phyloP scores from a whole-genome alignment of 208 protist genomes.

The Entamoeba moshkovskii region DNA sequence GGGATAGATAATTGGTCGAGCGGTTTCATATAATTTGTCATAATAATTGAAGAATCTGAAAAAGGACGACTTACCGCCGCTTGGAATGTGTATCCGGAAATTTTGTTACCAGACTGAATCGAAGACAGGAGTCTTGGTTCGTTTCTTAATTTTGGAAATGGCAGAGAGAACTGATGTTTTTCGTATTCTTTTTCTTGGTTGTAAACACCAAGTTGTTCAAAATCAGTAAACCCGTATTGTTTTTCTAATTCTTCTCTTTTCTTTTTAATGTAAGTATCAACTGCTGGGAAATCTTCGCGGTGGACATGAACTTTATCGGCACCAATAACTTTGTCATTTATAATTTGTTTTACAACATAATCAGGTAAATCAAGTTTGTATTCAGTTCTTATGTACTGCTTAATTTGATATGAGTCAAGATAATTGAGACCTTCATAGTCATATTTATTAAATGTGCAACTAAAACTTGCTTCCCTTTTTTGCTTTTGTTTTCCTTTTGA shows the following conservation, averaged over 20 bases:
- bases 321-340: neutral
- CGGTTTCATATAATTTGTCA: neutral
- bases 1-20: neutral
- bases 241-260: neutral
- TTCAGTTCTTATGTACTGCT: neutral
- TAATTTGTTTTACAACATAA: neutral
- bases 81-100: neutral
- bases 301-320: neutral
- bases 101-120: neutral
- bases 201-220: neutral
- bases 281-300: neutral
- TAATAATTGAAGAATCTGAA: neutral
- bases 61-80: neutral
- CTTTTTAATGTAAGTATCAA: neutral
- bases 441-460: neutral
- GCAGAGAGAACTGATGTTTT: neutral
- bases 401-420: neutral
- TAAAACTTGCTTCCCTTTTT: neutral
- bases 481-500: neutral
- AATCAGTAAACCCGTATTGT: neutral
- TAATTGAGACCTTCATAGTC: neutral
- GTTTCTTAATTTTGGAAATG: neutral
- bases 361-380: neutral
- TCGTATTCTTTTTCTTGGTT: neutral
- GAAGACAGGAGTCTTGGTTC: neutral